Evolutionary conservation across 495 filamentous ascomycete genomes (phyloP).

Genomic region (Xylaria acuta): DNA sequence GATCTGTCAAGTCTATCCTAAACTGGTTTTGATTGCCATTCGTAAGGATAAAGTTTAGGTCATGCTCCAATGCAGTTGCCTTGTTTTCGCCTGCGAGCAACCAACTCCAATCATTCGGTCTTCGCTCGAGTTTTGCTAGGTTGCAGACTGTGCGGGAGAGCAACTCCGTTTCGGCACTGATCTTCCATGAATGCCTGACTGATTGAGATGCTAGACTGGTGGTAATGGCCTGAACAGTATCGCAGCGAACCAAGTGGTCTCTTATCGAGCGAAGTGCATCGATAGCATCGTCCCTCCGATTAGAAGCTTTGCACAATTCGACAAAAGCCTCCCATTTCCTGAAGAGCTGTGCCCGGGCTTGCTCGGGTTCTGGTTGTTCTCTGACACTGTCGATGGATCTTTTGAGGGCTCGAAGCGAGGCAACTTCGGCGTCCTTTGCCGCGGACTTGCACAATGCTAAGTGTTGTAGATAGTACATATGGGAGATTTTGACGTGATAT

Average conservation of each 20-base stretch:
- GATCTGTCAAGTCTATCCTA: conserved; percentile 43
- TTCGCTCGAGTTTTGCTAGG: conserved; percentile 54
- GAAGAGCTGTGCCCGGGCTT: conserved; percentile 51
- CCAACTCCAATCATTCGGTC: conserved; percentile 53
- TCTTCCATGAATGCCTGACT: conserved; percentile 44
- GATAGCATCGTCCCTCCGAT: conserved; percentile 51
- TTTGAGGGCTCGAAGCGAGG: conserved; percentile 54
- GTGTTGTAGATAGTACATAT: conserved; percentile 75
- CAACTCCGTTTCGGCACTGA: conserved; percentile 44
- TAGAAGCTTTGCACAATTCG: conserved; percentile 48
- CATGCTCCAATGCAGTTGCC: conserved; percentile 57
- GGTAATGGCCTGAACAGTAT: conserved; percentile 50
- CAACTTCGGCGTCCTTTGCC: conserved; percentile 44
- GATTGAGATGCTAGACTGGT: conserved; percentile 43
- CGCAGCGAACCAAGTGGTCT: conserved; percentile 53
- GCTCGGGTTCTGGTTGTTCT: conserved; percentile 49
- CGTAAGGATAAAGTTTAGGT: conserved; percentile 49
- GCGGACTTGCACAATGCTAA: conserved; percentile 42
- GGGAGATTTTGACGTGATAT: conserved; percentile 71
- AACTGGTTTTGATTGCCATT: conserved; percentile 35
- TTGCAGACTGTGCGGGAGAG: conserved; percentile 54
- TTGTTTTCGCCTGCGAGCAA: conserved; percentile 50
- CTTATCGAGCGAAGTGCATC: conserved; percentile 49
- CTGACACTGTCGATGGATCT: conserved; percentile 58
- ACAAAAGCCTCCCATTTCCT: conserved; percentile 59